Conservation (phyloP, 768 basidiomycete genomes). For the Boletus pseudopeckii region DNA sequence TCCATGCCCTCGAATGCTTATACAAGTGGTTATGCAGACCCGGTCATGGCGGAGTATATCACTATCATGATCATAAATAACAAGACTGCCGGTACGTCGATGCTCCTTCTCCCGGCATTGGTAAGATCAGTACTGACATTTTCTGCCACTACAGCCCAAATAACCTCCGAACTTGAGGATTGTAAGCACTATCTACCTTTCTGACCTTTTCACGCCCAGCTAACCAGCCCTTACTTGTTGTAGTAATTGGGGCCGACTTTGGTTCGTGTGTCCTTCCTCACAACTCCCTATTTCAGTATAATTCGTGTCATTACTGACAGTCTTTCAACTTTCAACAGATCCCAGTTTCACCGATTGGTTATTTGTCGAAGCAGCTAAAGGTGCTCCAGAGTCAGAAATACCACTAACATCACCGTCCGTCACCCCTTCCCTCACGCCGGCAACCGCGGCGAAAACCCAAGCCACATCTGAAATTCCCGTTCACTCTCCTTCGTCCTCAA, state of each 20-base stretch:
- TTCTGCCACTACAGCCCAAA: conserved; percentile 55
- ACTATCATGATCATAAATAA: conserved; percentile 95
- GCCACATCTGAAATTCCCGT: conserved; percentile 29
- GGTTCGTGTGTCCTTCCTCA: conserved; percentile 42
- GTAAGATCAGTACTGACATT: conserved; percentile 2
- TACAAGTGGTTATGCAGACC: conserved; percentile 44
- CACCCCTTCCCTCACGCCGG: conserved; percentile 20
- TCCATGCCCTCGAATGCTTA: conserved; percentile 12
- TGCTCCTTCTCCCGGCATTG: not conserved
- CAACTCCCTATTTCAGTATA: not conserved
- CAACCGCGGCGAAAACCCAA: conserved; percentile 24
- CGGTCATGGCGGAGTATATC: conserved; percentile 92
- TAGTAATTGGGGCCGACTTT: conserved; percentile 79
- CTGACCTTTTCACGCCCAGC: not conserved
- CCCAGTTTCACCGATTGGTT: conserved; percentile 86
- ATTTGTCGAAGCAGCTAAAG: conserved; percentile 75
- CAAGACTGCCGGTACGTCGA: conserved; percentile 66
- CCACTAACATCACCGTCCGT: conserved; percentile 33
- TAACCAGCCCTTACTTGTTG: conserved; percentile 9
- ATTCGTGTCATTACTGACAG: conserved; percentile 2
- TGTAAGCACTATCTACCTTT: conserved; percentile 38
- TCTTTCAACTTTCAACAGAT: conserved; percentile 43
- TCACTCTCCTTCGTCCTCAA: conserved; percentile 17
- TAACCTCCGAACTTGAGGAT: conserved; percentile 84
- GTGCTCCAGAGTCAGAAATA: conserved; percentile 50